phyloP scores from a whole-genome alignment of 2,329 filamentous ascomycete genomes.

The Colletotrichum lindemuthianum region DNA sequence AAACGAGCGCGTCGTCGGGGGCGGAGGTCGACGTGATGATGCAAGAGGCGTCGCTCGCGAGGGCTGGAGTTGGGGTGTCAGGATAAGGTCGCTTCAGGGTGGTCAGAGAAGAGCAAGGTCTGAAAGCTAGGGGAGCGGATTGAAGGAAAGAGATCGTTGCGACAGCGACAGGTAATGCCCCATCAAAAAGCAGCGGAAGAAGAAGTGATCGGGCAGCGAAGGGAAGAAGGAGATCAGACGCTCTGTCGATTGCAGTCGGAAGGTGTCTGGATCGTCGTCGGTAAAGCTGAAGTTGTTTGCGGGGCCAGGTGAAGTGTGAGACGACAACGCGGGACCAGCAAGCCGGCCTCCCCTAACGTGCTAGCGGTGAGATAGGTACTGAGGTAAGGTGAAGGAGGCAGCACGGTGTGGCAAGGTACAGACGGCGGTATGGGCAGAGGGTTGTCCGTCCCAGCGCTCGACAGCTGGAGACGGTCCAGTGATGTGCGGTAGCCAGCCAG shows the following conservation, averaged over 20 bases:
- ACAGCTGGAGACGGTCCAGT: constrained; percentile 35
- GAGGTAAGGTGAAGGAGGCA: constrained; percentile 18
- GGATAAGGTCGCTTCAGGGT: constrained; percentile 31
- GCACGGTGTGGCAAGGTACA: constrained; percentile 17
- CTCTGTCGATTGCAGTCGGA: constrained; percentile 20
- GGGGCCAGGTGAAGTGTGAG: constrained; percentile 37
- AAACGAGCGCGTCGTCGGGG: constrained; percentile 32
- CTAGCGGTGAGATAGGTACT: constrained; percentile 36
- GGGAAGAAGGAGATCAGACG: constrained; percentile 23
- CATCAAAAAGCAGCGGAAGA: constrained; percentile 30
- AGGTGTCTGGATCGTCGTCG: constrained; percentile 35
- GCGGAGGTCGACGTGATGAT: constrained; percentile 32
- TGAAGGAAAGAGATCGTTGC: constrained; percentile 13
- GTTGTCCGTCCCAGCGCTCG: constrained; percentile 26
- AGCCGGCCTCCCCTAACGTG: constrained; percentile 35
- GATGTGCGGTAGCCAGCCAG: constrained; percentile 29
- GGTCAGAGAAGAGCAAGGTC: constrained; percentile 19
- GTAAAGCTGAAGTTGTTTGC: constrained; percentile 38
- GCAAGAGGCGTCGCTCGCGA: constrained; percentile 34
- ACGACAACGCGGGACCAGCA: constrained; percentile 37
- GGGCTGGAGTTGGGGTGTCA: constrained; percentile 26
- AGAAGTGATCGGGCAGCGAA: constrained; percentile 27
- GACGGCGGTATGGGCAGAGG: constrained; percentile 19
- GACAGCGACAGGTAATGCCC: constrained; percentile 26
- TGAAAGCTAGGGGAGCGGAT: constrained; percentile 18